Evolutionary conservation across 2,329 filamentous ascomycete genomes (phyloP), one percentile per base, ranked within the genome.

Genomic region (Grosmannia penicillata): DNA sequence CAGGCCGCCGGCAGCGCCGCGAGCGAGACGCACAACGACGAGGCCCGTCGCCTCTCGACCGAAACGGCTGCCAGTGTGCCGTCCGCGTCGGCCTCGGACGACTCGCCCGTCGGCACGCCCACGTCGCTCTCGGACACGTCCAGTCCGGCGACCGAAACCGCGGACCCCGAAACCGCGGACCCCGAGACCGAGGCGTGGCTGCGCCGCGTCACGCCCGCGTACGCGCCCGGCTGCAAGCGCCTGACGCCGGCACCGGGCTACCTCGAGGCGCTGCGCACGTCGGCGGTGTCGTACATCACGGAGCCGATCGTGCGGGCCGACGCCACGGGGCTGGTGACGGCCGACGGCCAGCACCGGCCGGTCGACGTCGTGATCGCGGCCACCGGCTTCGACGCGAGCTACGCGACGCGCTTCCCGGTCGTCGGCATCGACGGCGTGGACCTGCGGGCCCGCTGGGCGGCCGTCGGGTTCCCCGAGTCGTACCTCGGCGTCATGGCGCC

Each of bases 161-260:
- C n/a, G n/a, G n/a, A n/a, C n/a, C n/a, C n/a, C n/a, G n/a, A n/a
- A n/a, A n/a, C n/a, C n/a, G n/a, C n/a, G n/a, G n/a, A n/a, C n/a
- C n/a, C n/a, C n/a, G n/a, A n/a, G n/a, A n/a, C n/a, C n/a, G 53
- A 57, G 1, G 52, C 47, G 19, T 53, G 52, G 28, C 46, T 48
- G 22, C 43, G 47, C 6, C 43, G 44, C n/a, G 37, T 55, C 7
- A 43, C 46, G 6, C 52, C 53, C 0, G 50, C 46, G 30, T 47
- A 42, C 19, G 36, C 29, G 8, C 18, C 21, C 1, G 42, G 39
- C 23, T 48, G 46, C 44, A 47, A 44, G 48, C 53, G 47, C 34
- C 48, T 44, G 38, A 53, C 47, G 21, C 52, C 46, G 33, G 45
- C 48, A 0, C 45, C 48, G 19, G 48, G 49, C n/a, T 52, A 51